These are phyloP conservation scores for Yamadazyma kitorensis DNA, from an alignment of 805 yeast genomes.

Conservation along the genomic window DNA sequence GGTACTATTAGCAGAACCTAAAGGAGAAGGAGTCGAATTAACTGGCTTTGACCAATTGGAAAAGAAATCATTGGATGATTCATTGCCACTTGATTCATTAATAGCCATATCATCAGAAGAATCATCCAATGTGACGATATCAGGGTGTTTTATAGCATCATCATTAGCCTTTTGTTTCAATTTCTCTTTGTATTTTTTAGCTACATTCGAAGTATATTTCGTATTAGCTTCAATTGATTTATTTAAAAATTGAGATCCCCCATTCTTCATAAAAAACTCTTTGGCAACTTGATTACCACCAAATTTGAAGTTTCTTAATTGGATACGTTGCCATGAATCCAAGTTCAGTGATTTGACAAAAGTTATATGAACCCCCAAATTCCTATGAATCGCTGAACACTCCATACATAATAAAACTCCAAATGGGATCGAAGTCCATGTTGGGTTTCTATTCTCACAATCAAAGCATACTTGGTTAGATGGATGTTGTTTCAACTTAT, in stretches of 20 bases:
- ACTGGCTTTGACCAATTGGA: slow-evolving; percentile 87
- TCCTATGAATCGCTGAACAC: slow-evolving; percentile 94
- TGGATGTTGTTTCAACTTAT: slow-evolving; percentile 57
- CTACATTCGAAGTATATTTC: slow-evolving; percentile 79
- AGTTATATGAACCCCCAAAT: slow-evolving; percentile 92
- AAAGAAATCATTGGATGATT: slow-evolving; percentile 80
- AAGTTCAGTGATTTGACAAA: slow-evolving; percentile 89
- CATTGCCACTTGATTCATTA: slow-evolving; percentile 34
- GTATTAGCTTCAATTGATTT: slow-evolving; percentile 55
- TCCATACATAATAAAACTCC: slow-evolving; percentile 91
- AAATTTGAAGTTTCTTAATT: slow-evolving; percentile 85
- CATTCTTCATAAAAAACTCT: slow-evolving; percentile 79
- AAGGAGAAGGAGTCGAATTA: slow-evolving; percentile 50
- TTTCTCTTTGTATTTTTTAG: slow-evolving; percentile 78
- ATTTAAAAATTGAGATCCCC: slow-evolving; percentile 68
- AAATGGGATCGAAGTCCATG: slow-evolving; percentile 98
- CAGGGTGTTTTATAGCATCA: slow-evolving; percentile 73
- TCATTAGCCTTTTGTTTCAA: slow-evolving; percentile 62
- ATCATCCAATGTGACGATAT: slow-evolving; percentile 63
- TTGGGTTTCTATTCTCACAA: slow-evolving; percentile 90
- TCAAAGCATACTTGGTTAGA: slow-evolving; percentile 90
- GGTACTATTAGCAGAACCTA: slow-evolving; percentile 44
- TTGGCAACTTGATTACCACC: slow-evolving; percentile 91
- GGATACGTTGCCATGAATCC: slow-evolving; percentile 92
- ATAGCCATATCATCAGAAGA: slow-evolving; percentile 22